Base-by-base conservation (phyloP, 2,329 filamentous ascomycete species). In the Aspergillus tubingensis region DNA sequence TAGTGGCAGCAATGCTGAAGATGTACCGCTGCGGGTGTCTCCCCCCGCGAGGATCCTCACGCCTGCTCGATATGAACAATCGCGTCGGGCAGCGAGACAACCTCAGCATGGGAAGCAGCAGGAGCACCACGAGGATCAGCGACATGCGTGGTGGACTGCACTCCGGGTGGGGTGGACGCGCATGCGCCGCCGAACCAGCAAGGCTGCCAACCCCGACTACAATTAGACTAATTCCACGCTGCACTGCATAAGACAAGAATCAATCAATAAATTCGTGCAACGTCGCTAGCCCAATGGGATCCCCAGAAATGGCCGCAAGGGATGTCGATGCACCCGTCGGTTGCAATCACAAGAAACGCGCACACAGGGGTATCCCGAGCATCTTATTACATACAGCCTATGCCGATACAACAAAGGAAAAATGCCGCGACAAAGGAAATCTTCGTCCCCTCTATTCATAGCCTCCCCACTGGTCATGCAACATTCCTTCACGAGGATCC, bases 381-480 rank as follows among this genome's bases (percentile, higher is more conserved):
- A 64, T 59, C 62, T 60, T 67, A 69, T 67, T 68, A 68, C 65
- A 70, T 68, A 70, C 67, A 68, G 56, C 62, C 54, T 64, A 66
- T 57, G 59, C 57, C 59, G 62, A 65, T 69, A 69, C 65, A 68
- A 63, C 62, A 67, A 68, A 63, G 57, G 56, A 65, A 61, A 63
- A 44, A 44, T 23, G 41, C 54, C 59, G 32, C 44, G 21, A 47
- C 49, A 57, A 57, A 57, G 47, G 59, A 59, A 54, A 59, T 53
- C 36, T 36, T 36, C 32, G 32, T 36, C 32, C 32, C 32, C 19
- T 5, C 19, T 53, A 32, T n/a, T 41, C 32, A 13, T 38, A 21
- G 30, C 32, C 32, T 38, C 19, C n/a, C 32, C 5, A 36, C 32
- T 39, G 19, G 21, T 15, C 25, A 38, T 53, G n/a, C 51, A 51